A percentile compares a stretch with the other conserved stretches of the same genome.
Conservation (phyloP, 2,329 filamentous ascomycete species). For the Zymoseptoria brevis region DNA sequence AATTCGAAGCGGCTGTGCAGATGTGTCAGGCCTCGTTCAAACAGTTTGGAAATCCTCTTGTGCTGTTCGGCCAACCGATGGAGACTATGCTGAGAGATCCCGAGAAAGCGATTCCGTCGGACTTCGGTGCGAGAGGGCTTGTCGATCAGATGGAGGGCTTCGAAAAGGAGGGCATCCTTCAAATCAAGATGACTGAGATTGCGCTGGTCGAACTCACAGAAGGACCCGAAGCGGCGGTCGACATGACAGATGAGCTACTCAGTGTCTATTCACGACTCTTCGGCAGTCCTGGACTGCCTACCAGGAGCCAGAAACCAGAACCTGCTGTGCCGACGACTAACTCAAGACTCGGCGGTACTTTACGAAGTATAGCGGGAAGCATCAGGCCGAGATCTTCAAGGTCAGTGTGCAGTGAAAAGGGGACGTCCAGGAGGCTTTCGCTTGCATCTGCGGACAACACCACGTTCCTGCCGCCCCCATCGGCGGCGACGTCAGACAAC, state of each 20-base stretch:
- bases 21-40: conserved; percentile 89
- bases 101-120: conserved; percentile 9
- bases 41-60: conserved; percentile 66
- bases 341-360: conserved; percentile 27
- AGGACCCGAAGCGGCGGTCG: conserved; percentile 76
- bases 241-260: conserved; percentile 77
- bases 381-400: conserved; percentile 53
- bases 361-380: conserved; percentile 56
- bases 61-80: conserved; percentile 59
- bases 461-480: conserved; percentile 9
- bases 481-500: conserved; percentile 12
- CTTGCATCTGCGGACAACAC: conserved; percentile 15
- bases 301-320: conserved; percentile 35
- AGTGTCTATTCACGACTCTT: conserved; percentile 76
- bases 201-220: conserved; percentile 75
- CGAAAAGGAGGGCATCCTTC: conserved; percentile 81
- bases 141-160: conserved; percentile 74
- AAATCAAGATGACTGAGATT: conserved; percentile 93
- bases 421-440: conserved; percentile 22
- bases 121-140: conserved; percentile 38
- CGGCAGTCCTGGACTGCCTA: conserved; percentile 46
- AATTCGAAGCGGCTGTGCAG: conserved; percentile 69
- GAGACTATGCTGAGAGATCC: conserved; percentile 23
- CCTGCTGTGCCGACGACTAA: conserved; percentile 35
- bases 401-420: conserved; percentile 30